phyloP scores from a whole-genome alignment of 139 green algal genomes.

The Diplosphaera chodatii region DNA sequence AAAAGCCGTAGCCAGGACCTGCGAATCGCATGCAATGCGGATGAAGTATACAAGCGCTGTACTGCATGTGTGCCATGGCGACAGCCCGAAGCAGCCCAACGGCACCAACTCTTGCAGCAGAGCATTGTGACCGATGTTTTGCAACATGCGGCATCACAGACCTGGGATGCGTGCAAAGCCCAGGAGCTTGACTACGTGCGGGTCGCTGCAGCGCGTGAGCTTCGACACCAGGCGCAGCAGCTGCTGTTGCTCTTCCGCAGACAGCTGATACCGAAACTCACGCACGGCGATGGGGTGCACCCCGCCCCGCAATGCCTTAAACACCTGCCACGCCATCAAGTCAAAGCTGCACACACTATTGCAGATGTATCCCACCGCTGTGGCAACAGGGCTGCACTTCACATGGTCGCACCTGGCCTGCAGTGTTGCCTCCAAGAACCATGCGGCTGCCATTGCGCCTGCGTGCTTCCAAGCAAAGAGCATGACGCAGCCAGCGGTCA shows the following conservation, averaged over 20 bases:
- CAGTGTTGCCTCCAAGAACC: neutral
- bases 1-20: neutral
- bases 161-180: neutral
- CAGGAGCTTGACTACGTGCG: neutral
- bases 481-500: too few relatives aligned
- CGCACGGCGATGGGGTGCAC: neutral
- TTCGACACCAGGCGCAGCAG: neutral
- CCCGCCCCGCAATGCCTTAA: neutral
- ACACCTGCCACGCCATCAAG: neutral
- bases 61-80: too few relatives aligned
- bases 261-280: neutral
- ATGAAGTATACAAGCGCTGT: too few relatives aligned
- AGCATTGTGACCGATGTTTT: too few relatives aligned
- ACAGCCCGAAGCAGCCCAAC: too few relatives aligned
- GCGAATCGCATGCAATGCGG: too few relatives aligned
- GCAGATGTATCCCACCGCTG: too few relatives aligned
- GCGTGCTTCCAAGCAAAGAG: too few relatives aligned
- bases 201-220: neutral
- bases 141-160: too few relatives aligned
- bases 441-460: neutral
- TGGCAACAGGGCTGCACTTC: too few relatives aligned
- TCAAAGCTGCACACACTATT: too few relatives aligned
- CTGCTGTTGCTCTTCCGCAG: neutral
- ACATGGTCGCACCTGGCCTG: neutral
- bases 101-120: too few relatives aligned